phyloP scores from a whole-genome alignment of 108 stramenopile species.

The Pseudonitzschia multiseries region DNA sequence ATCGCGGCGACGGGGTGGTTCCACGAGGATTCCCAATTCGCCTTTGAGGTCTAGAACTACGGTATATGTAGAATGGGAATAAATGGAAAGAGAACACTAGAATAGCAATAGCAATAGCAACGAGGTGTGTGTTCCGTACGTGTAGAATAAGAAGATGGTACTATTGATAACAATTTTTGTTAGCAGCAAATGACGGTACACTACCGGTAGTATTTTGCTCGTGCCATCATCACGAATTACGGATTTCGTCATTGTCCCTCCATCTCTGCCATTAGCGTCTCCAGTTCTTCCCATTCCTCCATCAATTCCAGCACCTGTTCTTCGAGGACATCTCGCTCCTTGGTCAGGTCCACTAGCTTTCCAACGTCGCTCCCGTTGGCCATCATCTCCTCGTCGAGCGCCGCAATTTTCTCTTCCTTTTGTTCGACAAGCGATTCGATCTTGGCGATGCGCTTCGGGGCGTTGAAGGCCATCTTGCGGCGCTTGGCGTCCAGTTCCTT shows the following conservation, averaged over 20 bases:
- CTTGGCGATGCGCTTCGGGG: slow-evolving; percentile 74
- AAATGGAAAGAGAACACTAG: too few relatives aligned
- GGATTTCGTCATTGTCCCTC: background rate
- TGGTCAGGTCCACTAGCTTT: slow-evolving; percentile 61
- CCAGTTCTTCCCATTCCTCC: slow-evolving; percentile 85
- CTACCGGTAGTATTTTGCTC: too few relatives aligned
- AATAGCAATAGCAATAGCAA: too few relatives aligned
- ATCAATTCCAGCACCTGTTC: slow-evolving; percentile 53
- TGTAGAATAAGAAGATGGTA: too few relatives aligned
- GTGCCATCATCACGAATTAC: too few relatives aligned
- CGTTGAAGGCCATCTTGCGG: slow-evolving; percentile 81
- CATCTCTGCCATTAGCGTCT: slow-evolving; percentile 56
- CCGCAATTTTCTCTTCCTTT: slow-evolving; percentile 62
- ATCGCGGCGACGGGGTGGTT: slow-evolving; percentile 60
- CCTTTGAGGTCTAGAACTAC: background rate
- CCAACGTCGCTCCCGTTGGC: slow-evolving; percentile 71
- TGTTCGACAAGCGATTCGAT: slow-evolving; percentile 74
- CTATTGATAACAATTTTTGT: too few relatives aligned
- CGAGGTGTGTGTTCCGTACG: too few relatives aligned
- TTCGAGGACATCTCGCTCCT: slow-evolving; percentile 54
- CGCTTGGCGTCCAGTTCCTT: slow-evolving; percentile 28
- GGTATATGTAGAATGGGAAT: too few relatives aligned
- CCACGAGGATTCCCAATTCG: slow-evolving; percentile 51
- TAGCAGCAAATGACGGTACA: too few relatives aligned
- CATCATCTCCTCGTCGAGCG: slow-evolving; percentile 80